Conservation (phyloP, 305 asterid genomes). For the Rubia peregrina region DNA sequence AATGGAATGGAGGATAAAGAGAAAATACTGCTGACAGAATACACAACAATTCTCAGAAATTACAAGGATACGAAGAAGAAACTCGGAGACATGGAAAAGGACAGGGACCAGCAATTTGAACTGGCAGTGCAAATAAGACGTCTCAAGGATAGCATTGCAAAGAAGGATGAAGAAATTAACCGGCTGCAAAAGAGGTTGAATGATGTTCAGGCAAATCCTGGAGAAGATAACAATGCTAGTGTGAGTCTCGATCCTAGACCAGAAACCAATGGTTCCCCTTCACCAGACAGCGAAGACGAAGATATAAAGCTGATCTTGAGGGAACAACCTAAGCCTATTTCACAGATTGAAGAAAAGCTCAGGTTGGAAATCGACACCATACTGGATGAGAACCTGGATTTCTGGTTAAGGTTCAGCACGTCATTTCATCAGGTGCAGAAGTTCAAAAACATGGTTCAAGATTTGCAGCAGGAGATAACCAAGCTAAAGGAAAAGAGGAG, state of each 20-base stretch:
- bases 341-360: constrained; percentile 55
- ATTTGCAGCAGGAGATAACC: constrained; percentile 43
- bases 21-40: constrained; percentile 61
- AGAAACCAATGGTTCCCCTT: constrained; percentile 15
- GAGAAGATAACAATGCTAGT: constrained; percentile 17
- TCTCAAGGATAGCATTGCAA: constrained; percentile 43
- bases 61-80: constrained; percentile 74
- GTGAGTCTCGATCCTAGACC: constrained; percentile 18
- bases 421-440: constrained; percentile 69
- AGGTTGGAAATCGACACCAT: constrained; percentile 50
- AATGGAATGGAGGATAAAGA: constrained; percentile 69
- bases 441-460: constrained; percentile 62
- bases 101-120: constrained; percentile 50
- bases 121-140: constrained; percentile 54
- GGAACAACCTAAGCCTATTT: constrained; percentile 28
- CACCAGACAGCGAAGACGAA: constrained; percentile 24
- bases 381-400: constrained; percentile 61
- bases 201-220: constrained; percentile 23
- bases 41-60: constrained; percentile 56
- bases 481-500: constrained; percentile 26
- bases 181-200: constrained; percentile 41
- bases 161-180: constrained; percentile 69
- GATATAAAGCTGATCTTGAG: constrained; percentile 24
- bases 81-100: constrained; percentile 56
- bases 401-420: constrained; percentile 88